A percentile compares a stretch with the other conserved stretches of the same genome.
phyloP scores from a whole-genome alignment of 2,329 filamentous ascomycete genomes.

The Neurospora crassa region DNA sequence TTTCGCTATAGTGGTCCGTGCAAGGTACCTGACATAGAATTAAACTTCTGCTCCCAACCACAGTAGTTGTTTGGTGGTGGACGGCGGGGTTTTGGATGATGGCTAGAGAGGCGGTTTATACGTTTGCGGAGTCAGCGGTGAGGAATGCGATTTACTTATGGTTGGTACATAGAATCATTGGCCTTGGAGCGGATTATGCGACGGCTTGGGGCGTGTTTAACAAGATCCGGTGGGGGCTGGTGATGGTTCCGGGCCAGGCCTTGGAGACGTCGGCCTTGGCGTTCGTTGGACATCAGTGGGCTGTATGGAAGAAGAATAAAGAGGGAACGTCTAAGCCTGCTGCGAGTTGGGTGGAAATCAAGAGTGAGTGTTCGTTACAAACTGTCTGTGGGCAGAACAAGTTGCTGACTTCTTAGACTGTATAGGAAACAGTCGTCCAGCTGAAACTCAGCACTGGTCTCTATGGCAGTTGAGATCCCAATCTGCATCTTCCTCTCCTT shows the following conservation, averaged over 20 bases:
- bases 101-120: slow-evolving; percentile 23
- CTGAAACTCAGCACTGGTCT: neutral
- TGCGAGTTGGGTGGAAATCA: neutral
- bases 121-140: slow-evolving; percentile 54
- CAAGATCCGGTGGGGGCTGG: slow-evolving; percentile 62
- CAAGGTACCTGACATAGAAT: too few relatives aligned
- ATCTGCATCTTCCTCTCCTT: slow-evolving; percentile 53
- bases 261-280: slow-evolving; percentile 55
- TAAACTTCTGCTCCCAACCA: too few relatives aligned
- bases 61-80: neutral
- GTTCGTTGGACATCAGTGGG: slow-evolving; percentile 61
- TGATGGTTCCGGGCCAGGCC: slow-evolving; percentile 64
- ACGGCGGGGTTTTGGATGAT: neutral
- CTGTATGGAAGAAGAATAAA: slow-evolving; percentile 25
- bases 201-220: slow-evolving; percentile 68
- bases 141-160: slow-evolving; percentile 63
- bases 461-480: slow-evolving; percentile 49
- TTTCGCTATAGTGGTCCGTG: too few relatives aligned
- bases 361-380: neutral
- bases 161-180: slow-evolving; percentile 56
- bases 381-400: neutral
- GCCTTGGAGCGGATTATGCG: slow-evolving; percentile 53
- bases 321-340: neutral
- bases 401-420: neutral
- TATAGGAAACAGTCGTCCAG: neutral